Conservation (phyloP, 169 alveolate genomes). For the Cardiosporidium cionae region DNA sequence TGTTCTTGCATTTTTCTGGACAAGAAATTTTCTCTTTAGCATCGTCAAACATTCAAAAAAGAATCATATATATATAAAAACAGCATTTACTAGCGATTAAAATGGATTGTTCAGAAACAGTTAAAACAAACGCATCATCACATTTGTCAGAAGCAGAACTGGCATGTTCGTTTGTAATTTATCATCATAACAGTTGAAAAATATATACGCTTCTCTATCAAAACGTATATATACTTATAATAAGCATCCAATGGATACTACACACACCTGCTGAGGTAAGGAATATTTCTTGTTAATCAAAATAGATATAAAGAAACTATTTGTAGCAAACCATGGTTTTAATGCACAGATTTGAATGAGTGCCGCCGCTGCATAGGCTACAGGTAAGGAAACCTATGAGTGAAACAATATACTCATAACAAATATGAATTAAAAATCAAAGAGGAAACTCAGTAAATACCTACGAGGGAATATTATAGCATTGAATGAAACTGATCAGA, state of each 20-base stretch:
- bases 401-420: too few relatives aligned
- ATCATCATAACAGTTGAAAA: not conserved
- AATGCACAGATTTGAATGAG: slow-evolving; percentile 66
- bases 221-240: not conserved
- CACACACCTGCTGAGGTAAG: slow-evolving; percentile 25
- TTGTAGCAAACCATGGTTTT: slow-evolving; percentile 25
- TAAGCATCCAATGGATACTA: not conserved
- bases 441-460: too few relatives aligned
- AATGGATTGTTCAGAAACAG: not conserved
- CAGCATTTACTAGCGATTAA: not conserved
- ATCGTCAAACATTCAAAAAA: too few relatives aligned
- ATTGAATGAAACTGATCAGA: too few relatives aligned
- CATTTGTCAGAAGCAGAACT: not conserved
- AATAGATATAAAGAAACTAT: slow-evolving; percentile 61
- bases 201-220: not conserved
- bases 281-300: slow-evolving; percentile 71
- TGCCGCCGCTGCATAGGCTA: slow-evolving; percentile 84
- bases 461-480: too few relatives aligned
- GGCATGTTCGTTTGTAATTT: not conserved
- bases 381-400: slow-evolving; percentile 74
- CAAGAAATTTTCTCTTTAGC: not conserved
- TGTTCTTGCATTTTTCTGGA: not conserved
- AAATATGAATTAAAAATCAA: too few relatives aligned
- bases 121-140: not conserved
- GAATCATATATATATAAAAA: not conserved